A percentile compares a stretch with the other conserved stretches of the same genome.
These are phyloP conservation scores for Eucommia ulmoides DNA, from an alignment of 257 asterid genomes.

Conservation along the genomic window DNA sequence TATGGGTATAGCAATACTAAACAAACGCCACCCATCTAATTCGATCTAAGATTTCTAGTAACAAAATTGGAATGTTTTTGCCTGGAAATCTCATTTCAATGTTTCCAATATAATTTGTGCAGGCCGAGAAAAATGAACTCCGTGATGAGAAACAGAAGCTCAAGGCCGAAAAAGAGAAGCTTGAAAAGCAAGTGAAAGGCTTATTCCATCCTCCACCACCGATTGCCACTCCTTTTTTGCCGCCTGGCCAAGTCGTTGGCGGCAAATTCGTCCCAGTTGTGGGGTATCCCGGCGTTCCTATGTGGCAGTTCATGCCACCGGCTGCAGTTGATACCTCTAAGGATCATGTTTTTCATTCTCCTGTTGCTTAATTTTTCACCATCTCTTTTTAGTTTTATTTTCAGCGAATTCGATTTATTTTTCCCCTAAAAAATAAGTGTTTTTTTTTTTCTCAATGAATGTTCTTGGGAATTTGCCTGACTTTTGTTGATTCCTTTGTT, in stretches of 20 bases:
- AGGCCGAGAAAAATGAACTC: slow-evolving; percentile 25
- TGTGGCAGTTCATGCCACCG: slow-evolving; percentile 32
- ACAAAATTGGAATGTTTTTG: too few relatives aligned
- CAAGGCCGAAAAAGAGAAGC: slow-evolving; percentile 16
- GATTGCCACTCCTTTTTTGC: slow-evolving; percentile 10
- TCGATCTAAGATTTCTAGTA: too few relatives aligned
- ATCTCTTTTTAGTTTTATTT: too few relatives aligned
- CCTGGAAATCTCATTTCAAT: not conserved
- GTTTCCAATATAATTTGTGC: not conserved
- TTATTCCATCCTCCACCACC: slow-evolving; percentile 14
- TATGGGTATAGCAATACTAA: too few relatives aligned
- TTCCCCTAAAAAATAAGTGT: too few relatives aligned
- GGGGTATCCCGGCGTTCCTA: slow-evolving; percentile 22
- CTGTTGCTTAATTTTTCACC: slow-evolving; percentile 24
- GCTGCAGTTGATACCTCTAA: slow-evolving; percentile 20
- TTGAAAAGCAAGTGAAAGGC: slow-evolving; percentile 22
- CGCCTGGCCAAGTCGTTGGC: slow-evolving; percentile 13
- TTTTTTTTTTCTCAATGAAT: too few relatives aligned
- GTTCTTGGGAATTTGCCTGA: too few relatives aligned
- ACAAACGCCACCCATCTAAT: too few relatives aligned
- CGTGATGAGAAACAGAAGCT: slow-evolving; percentile 23
- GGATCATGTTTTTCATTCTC: slow-evolving; percentile 24
- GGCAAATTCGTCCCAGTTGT: slow-evolving; percentile 20
- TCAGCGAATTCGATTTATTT: too few relatives aligned
- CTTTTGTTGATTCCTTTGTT: too few relatives aligned